These are phyloP conservation scores for Neoarthrinium moseri DNA, from an alignment of 2,329 filamentous ascomycete species.

Conservation along the genomic window DNA sequence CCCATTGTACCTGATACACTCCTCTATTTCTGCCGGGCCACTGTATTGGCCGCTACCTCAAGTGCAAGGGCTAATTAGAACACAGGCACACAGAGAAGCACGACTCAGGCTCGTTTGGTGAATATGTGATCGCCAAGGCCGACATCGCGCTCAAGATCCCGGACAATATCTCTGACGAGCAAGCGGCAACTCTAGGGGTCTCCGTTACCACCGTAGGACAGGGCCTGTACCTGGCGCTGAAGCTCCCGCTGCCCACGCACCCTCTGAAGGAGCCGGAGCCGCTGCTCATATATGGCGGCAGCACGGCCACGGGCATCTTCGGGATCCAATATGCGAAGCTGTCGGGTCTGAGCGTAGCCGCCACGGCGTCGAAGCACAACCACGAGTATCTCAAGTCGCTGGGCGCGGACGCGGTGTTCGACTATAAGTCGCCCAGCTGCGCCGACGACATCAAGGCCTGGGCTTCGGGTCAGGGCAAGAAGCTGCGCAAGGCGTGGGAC, in stretches of 20 bases:
- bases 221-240: slow-evolving; percentile 44
- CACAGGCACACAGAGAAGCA: slow-evolving; percentile 29
- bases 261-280: slow-evolving; percentile 28
- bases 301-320: slow-evolving; percentile 56
- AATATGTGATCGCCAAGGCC: slow-evolving; percentile 36
- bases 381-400: slow-evolving; percentile 31
- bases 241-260: slow-evolving; percentile 44
- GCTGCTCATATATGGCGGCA: slow-evolving; percentile 45
- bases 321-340: slow-evolving; percentile 42
- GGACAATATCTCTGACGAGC: slow-evolving; percentile 41
- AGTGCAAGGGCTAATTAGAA: neutral
- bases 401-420: slow-evolving; percentile 30
- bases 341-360: slow-evolving; percentile 37
- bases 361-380: slow-evolving; percentile 37
- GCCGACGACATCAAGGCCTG: slow-evolving; percentile 19
- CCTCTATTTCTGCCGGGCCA: too few relatives aligned
- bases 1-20: too few relatives aligned
- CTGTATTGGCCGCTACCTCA: too few relatives aligned
- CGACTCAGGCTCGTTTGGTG: slow-evolving; percentile 42
- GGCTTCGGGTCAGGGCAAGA: slow-evolving; percentile 17
- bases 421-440: slow-evolving; percentile 25
- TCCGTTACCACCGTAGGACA: slow-evolving; percentile 42
- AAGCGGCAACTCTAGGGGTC: slow-evolving; percentile 42
- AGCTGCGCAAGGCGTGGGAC: slow-evolving; percentile 30
- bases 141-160: slow-evolving; percentile 43